Conservation (phyloP, 1,139 yeast genomes). For the Blastobotrys elegans region DNA sequence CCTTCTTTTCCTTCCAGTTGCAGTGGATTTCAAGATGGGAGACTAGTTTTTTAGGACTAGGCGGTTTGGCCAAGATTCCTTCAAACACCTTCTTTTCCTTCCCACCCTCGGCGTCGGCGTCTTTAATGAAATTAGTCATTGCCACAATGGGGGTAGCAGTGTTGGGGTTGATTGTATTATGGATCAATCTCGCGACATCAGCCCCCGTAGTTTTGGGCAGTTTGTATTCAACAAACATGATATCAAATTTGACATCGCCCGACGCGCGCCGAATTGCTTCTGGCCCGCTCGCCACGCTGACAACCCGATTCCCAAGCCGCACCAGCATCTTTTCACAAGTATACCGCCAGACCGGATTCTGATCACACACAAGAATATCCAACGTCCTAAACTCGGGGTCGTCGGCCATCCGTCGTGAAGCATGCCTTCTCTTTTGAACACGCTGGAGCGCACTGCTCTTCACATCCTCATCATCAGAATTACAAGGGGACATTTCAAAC, state of each 20-base stretch:
- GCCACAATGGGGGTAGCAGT: constrained; percentile 75
- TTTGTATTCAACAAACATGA: constrained; percentile 72
- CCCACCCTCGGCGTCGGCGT: constrained; percentile 43
- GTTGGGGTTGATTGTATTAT: constrained; percentile 71
- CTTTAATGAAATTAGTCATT: constrained; percentile 66
- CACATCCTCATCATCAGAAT: constrained; percentile 67
- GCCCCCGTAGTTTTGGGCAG: constrained; percentile 58
- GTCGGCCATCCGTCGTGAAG: constrained; percentile 38
- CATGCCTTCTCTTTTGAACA: constrained; percentile 54
- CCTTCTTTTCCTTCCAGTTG: constrained; percentile 26
- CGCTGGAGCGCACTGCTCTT: constrained; percentile 47
- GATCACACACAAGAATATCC: constrained; percentile 80
- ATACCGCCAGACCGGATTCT: constrained; percentile 76
- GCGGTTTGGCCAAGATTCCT: constrained; percentile 73
- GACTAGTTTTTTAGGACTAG: constrained; percentile 44
- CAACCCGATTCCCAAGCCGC: constrained; percentile 74
- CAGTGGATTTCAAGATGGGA: constrained; percentile 29
- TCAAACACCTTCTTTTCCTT: constrained; percentile 46
- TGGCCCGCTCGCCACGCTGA: constrained; percentile 73
- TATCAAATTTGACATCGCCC: constrained; percentile 76
- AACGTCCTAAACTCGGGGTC: constrained; percentile 33
- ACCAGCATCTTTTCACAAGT: constrained; percentile 62
- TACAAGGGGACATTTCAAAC: constrained; percentile 55
- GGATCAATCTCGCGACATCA: constrained; percentile 74
- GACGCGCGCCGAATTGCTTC: constrained; percentile 79